phyloP scores from a whole-genome alignment of 192 early-diverging fungal species.

The Dispira simplex region DNA sequence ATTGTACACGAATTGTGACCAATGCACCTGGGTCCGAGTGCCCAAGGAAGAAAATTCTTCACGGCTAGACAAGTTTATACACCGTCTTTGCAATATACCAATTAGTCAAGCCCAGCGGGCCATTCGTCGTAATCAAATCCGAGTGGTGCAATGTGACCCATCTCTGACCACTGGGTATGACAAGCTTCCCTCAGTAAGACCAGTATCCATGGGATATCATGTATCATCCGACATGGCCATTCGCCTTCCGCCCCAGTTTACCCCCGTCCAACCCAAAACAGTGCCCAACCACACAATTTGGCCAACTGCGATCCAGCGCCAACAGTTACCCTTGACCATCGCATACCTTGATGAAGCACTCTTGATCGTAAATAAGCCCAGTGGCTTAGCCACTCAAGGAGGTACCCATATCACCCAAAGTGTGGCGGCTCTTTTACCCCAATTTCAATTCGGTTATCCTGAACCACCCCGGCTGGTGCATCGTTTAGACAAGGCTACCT shows the following conservation, averaged over 20 bases:
- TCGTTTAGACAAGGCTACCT: slow-evolving; percentile 1
- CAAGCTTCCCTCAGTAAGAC: no score
- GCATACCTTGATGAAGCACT: neutral
- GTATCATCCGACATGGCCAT: no score
- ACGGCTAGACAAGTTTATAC: neutral
- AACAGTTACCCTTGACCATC: neutral
- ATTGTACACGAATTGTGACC: neutral
- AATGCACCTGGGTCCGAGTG: neutral
- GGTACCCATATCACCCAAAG: neutral
- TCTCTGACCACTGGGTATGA: no score
- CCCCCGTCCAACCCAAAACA: no score
- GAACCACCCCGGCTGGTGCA: neutral
- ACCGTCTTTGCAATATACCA: neutral
- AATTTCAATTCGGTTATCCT: neutral
- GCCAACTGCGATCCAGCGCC: neutral
- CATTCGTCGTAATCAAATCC: neutral
- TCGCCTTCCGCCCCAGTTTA: no score
- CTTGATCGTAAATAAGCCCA: neutral
- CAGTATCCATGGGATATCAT: no score
- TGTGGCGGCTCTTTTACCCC: neutral
- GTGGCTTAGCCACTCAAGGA: neutral
- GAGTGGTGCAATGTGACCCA: neutral
- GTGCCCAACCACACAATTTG: no score
- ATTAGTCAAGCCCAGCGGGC: neutral
- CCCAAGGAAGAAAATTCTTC: neutral